Evolutionary conservation across 1,139 yeast genomes (phyloP), one percentile per base, ranked within the genome.

Genomic region (Debaryomyces udenii): DNA sequence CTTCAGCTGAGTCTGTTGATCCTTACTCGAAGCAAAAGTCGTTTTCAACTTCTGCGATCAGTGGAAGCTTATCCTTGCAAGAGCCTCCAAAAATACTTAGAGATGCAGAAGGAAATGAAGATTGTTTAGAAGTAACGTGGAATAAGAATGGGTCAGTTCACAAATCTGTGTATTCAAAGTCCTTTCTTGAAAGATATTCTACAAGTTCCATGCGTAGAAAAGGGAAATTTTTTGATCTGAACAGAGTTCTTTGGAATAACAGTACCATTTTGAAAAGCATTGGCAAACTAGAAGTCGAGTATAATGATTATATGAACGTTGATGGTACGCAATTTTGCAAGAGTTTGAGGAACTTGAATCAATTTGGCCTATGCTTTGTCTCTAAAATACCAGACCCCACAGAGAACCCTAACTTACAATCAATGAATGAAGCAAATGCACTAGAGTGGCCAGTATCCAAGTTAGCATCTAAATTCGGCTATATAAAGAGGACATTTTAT

Each of bases 401-500:
- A 3, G 9, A 31, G 56, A 45, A 47, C 45, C 41, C 35, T 4
- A 37, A 36, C 6, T 26, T 43, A 7, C 37, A 42, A 3, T 52
- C 47, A 9, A 53, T 61, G 61, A 57, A 35, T 39, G 74, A 68
- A 32, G 58, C 50, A 2, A 71, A 73, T 43, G 46, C 61, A 6
- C 10, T 37, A 1, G 42, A 55, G 16, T 73, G 78, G 78, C 78
- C 78, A 3, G 72, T 73, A 2, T 55, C 65, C 13, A 50, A 59
- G 27, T 64, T 87, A 33, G 93, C 87, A 7, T 62, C 68, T 36
- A 69, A 75, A 43, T 80, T 86, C 42, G 94, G 94, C 0, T 86
- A 86, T 50, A 70, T 86, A 43, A 83, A 83, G 51, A 71, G 76
- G 46, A 86, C 95, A 0, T 84, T 87, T 52, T 86, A 86, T 54